Evolutionary conservation across 371 early-diverging fungal genomes (phyloP).

Genomic region (Mortierella sp.): DNA sequence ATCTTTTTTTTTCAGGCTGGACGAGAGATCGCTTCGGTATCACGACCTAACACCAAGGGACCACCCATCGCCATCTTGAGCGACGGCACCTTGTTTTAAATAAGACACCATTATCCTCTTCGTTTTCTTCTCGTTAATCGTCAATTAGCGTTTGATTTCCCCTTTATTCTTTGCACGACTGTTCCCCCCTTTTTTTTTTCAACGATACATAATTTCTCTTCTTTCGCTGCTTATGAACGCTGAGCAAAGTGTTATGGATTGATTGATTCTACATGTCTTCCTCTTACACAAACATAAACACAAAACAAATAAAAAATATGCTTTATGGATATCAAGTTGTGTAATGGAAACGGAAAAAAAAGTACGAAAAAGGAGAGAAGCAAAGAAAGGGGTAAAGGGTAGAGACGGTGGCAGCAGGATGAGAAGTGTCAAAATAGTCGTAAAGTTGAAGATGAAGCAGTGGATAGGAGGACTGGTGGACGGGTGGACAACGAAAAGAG

Average conservation of each 20-base stretch:
- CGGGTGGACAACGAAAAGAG: too few species aligned
- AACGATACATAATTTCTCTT: background rate
- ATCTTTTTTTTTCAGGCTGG: conserved; percentile 74
- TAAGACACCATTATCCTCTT: background rate
- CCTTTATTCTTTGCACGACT: background rate
- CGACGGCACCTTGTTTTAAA: conserved; percentile 84
- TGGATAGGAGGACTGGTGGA: too few species aligned
- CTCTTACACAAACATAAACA: background rate
- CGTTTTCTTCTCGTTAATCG: background rate
- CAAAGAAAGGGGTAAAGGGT: background rate
- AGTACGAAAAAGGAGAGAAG: background rate
- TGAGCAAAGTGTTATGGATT: background rate
- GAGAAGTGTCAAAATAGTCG: background rate
- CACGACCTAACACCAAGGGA: conserved; percentile 83
- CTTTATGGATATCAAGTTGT: conserved; percentile 25
- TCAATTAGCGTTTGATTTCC: background rate
- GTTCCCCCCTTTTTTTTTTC: background rate
- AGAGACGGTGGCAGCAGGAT: background rate
- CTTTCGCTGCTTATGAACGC: background rate
- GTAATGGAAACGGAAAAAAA: conserved; percentile 15
- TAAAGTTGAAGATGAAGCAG: background rate
- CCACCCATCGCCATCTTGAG: conserved; percentile 91
- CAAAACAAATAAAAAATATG: conserved; percentile 13
- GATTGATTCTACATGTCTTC: background rate
- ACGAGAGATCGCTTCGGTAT: conserved; percentile 86